Percentiles rank a stretch among this genome's conserved stretches.
phyloP scores from a whole-genome alignment of 192 early-diverging fungal genomes.

The Umbelopsis ramanniana region DNA sequence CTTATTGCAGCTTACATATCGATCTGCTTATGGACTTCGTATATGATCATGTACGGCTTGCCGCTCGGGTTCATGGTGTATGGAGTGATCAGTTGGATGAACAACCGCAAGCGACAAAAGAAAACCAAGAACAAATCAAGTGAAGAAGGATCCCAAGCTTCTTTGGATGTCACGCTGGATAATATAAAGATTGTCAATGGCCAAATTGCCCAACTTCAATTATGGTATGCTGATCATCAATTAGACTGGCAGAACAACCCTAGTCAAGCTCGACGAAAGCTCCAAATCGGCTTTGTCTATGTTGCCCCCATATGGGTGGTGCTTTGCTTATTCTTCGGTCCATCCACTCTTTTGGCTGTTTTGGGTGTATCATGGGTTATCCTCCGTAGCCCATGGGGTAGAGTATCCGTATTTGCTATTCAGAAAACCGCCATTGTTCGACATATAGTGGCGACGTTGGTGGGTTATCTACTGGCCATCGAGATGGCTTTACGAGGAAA shows the following conservation, averaged over 20 bases:
- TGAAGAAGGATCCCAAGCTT: slow-evolving; percentile 18
- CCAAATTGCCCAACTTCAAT: slow-evolving; percentile 20
- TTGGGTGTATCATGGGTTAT: slow-evolving; percentile 19
- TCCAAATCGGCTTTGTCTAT: slow-evolving; percentile 28
- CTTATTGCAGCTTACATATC: slow-evolving; percentile 24
- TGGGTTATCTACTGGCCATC: slow-evolving; percentile 1
- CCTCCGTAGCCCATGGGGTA: slow-evolving; percentile 26
- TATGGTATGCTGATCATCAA: slow-evolving; percentile 6
- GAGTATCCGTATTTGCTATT: slow-evolving; percentile 17
- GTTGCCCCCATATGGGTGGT: slow-evolving; percentile 27
- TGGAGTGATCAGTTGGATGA: slow-evolving; percentile 21
- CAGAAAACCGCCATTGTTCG: slow-evolving; percentile 14
- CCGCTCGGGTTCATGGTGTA: slow-evolving; percentile 22
- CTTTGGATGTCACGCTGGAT: slow-evolving; percentile 37
- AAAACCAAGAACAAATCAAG: slow-evolving; percentile 6
- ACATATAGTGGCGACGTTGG: slow-evolving; percentile 8
- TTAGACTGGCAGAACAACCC: not conserved
- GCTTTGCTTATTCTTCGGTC: slow-evolving; percentile 15
- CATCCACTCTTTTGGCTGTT: slow-evolving; percentile 19
- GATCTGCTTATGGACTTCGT: slow-evolving; percentile 34
- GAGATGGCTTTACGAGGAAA: slow-evolving; percentile 13
- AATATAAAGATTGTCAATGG: slow-evolving; percentile 21
- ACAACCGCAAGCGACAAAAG: slow-evolving; percentile 2
- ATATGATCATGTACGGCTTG: slow-evolving; percentile 25
- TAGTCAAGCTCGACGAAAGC: slow-evolving; percentile 27